A percentile compares a stretch with the other conserved stretches of the same genome.
Evolutionary conservation across 2,329 filamentous ascomycete genomes (phyloP).

Genomic region (Ophiostoma sp.): DNA sequence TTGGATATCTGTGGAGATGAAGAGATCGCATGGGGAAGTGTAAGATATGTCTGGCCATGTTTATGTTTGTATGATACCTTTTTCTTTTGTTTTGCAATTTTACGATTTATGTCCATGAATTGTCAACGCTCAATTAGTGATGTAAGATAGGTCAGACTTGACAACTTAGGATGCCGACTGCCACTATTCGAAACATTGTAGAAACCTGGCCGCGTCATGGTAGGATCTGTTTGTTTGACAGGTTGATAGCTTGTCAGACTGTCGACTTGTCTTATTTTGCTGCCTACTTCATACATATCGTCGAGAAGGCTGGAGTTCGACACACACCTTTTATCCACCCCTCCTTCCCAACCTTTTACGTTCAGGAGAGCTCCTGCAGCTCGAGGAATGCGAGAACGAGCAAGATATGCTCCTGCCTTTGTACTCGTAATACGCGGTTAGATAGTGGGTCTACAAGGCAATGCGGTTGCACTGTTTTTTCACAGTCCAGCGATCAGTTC

Average conservation of each 20-base stretch:
- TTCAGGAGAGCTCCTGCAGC: neutral
- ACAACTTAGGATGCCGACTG: neutral
- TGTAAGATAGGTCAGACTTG: neutral
- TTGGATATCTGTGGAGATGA: constrained; percentile 4
- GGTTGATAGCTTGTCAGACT: neutral
- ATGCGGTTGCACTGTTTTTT: neutral
- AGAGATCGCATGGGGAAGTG: neutral
- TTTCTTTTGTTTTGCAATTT: neutral
- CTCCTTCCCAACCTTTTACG: neutral
- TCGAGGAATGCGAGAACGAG: neutral
- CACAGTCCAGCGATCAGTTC: no score
- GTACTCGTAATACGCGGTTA: neutral
- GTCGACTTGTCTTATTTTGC: neutral
- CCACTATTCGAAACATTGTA: neutral
- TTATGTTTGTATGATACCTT: neutral
- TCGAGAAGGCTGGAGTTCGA: neutral
- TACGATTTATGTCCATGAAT: neutral
- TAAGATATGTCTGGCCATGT: neutral
- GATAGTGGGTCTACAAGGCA: neutral
- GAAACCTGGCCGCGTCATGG: neutral
- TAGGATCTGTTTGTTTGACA: neutral
- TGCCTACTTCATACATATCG: neutral
- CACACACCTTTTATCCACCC: neutral
- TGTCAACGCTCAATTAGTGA: neutral
- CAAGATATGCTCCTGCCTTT: neutral